phyloP scores from a whole-genome alignment of 129 eudicot genomes.

The Gnaphalium uliginosum region DNA sequence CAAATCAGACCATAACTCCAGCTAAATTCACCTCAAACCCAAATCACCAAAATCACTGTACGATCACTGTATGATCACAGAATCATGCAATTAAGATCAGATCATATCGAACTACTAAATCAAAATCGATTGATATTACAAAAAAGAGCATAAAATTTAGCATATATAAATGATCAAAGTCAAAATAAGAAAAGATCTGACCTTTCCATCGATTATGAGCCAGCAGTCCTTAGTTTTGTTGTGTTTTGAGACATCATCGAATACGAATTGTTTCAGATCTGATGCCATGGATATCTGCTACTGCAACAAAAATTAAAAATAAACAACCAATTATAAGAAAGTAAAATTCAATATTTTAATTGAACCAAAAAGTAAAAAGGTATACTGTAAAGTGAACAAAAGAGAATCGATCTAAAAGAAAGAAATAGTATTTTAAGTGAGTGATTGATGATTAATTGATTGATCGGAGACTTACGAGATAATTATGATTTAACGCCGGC shows the following conservation, averaged over 20 bases:
- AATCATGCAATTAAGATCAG: conserved; percentile 14
- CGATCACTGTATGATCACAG: background rate
- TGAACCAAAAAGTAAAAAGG: background rate
- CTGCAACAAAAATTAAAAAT: conserved; percentile 16
- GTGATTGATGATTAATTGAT: background rate
- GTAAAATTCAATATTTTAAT: background rate
- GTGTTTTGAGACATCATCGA: conserved; percentile 72
- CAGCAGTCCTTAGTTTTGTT: conserved; percentile 87
- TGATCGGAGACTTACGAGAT: background rate
- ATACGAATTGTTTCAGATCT: conserved; percentile 57
- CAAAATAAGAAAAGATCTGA: conserved; percentile 37
- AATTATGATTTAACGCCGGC: background rate
- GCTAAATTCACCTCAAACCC: conserved; percentile 11
- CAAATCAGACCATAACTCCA: conserved; percentile 16
- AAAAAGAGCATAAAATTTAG: background rate
- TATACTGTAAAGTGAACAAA: conserved; percentile 17
- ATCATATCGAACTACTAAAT: conserved; percentile 16
- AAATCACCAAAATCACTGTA: background rate
- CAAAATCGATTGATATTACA: background rate
- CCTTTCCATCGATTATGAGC: conserved; percentile 87
- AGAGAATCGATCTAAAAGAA: background rate
- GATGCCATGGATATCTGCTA: conserved; percentile 57
- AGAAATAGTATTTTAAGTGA: background rate
- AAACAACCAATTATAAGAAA: conserved; percentile 3
- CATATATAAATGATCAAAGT: background rate